Percentiles rank a stretch among this genome's conserved stretches.
Conservation (phyloP, 2,329 filamentous ascomycete species). For the Boeremia exigua region DNA sequence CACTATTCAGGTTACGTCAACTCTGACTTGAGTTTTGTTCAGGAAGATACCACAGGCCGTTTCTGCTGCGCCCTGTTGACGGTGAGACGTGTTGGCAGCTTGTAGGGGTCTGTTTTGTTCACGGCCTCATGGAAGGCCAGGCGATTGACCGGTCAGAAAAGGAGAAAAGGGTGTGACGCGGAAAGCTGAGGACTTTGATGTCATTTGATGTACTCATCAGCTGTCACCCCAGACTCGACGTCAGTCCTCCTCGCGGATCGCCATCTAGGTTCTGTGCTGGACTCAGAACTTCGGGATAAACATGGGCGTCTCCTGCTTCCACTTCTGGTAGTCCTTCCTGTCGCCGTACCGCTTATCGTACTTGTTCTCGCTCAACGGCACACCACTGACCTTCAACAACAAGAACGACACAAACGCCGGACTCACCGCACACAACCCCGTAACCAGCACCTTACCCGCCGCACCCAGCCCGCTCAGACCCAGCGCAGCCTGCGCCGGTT, state of each 20-base stretch:
- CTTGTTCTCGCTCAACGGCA: constrained; percentile 71
- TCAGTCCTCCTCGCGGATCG: not conserved
- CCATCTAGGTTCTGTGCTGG: not conserved
- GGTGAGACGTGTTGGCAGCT: not conserved
- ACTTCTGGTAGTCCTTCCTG: constrained; percentile 69
- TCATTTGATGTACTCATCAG: not conserved
- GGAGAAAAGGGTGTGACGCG: not conserved
- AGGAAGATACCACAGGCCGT: too few relatives aligned
- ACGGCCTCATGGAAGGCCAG: constrained; percentile 1
- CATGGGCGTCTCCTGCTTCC: constrained; percentile 70
- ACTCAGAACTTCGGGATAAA: constrained; percentile 64
- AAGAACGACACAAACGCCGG: constrained; percentile 70
- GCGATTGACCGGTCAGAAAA: not conserved
- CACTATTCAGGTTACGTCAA: too few relatives aligned
- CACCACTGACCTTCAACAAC: constrained; percentile 67
- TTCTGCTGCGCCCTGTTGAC: constrained; percentile 1
- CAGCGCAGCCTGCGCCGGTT: constrained; percentile 63
- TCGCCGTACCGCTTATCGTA: constrained; percentile 70
- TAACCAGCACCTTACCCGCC: constrained; percentile 52
- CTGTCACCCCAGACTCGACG: not conserved
- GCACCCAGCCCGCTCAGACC: constrained; percentile 56
- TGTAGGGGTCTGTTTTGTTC: constrained; percentile 6
- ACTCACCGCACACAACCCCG: constrained; percentile 62
- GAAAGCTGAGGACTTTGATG: not conserved
- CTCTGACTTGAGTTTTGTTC: too few relatives aligned